A percentile compares a stretch with the other conserved stretches of the same genome.
Conservation (phyloP, 1,139 yeast genomes). For the Sugiyamaella castrensis region DNA sequence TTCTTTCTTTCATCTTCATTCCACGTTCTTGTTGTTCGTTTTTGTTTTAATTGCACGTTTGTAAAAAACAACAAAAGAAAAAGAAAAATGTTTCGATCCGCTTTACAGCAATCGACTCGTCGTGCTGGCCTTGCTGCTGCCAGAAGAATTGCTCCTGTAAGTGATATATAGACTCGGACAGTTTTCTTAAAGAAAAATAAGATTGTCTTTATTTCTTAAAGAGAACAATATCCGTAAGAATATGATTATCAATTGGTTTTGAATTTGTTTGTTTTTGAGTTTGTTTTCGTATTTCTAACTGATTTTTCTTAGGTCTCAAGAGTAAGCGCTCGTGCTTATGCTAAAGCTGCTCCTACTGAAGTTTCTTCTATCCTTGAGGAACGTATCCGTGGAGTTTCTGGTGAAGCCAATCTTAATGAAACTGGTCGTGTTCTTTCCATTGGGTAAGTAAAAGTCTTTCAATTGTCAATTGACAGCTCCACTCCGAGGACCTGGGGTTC, state of each 20-base stretch:
- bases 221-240: too few relatives aligned
- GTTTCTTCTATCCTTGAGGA: constrained; percentile 98
- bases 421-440: constrained; percentile 99
- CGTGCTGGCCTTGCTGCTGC: constrained; percentile 39
- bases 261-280: too few relatives aligned
- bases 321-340: constrained; percentile 57
- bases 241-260: background rate
- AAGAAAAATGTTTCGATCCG: constrained; percentile 41
- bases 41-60: constrained; percentile 13
- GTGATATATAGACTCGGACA: too few relatives aligned
- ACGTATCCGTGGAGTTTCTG: constrained; percentile 98
- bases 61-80: constrained; percentile 10
- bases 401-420: constrained; percentile 96
- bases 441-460: constrained; percentile 55
- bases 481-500: too few relatives aligned
- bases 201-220: too few relatives aligned
- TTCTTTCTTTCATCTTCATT: constrained; percentile 13
- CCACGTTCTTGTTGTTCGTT: constrained; percentile 20
- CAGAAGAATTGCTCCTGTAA: constrained; percentile 37
- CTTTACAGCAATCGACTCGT: constrained; percentile 42
- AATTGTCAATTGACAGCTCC: too few relatives aligned
- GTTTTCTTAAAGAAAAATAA: too few relatives aligned
- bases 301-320: constrained; percentile 6
- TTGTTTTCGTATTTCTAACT: background rate
- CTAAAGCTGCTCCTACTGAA: constrained; percentile 99